A percentile compares a stretch with the other conserved stretches of the same genome.
phyloP scores from a whole-genome alignment of 768 basidiomycete species.

The Gloeophyllum trabeum region DNA sequence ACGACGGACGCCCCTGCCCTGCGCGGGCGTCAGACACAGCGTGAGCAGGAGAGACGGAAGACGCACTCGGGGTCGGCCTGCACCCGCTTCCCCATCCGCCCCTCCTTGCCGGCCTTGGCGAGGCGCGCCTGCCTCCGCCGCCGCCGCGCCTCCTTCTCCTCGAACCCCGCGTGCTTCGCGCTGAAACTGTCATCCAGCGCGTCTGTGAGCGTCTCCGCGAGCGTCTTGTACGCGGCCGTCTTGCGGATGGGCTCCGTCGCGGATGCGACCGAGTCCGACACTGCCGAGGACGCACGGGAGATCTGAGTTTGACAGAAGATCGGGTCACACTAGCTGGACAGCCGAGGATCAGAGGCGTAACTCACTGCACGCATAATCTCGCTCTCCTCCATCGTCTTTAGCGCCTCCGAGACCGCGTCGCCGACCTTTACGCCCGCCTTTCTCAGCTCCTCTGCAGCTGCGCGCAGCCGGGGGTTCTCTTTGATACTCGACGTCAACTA shows the following conservation, averaged over 20 bases:
- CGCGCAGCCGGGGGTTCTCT: conserved; percentile 86
- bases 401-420: conserved; percentile 87
- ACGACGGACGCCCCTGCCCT: conserved; percentile 85
- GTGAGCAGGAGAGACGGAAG: not conserved
- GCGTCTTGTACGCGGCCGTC: conserved; percentile 86
- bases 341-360: conserved; percentile 1
- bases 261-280: conserved; percentile 76
- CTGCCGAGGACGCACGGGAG: conserved; percentile 72
- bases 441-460: conserved; percentile 87
- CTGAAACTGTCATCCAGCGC: conserved; percentile 90
- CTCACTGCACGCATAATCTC: conserved; percentile 80
- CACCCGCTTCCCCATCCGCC: conserved; percentile 46
- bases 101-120: conserved; percentile 70
- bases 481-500: conserved; percentile 91
- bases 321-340: not conserved
- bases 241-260: conserved; percentile 97
- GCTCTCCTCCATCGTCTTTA: conserved; percentile 91
- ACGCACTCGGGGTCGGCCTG: conserved; percentile 76
- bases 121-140: conserved; percentile 70
- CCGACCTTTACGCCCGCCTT: conserved; percentile 85
- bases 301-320: conserved; percentile 37
- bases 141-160: conserved; percentile 87
- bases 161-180: conserved; percentile 91
- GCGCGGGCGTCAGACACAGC: too few species aligned
- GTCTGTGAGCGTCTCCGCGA: conserved; percentile 83